These are phyloP conservation scores for Camelina hispida DNA, from an alignment of 345 rosid genomes.

Conservation along the genomic window DNA sequence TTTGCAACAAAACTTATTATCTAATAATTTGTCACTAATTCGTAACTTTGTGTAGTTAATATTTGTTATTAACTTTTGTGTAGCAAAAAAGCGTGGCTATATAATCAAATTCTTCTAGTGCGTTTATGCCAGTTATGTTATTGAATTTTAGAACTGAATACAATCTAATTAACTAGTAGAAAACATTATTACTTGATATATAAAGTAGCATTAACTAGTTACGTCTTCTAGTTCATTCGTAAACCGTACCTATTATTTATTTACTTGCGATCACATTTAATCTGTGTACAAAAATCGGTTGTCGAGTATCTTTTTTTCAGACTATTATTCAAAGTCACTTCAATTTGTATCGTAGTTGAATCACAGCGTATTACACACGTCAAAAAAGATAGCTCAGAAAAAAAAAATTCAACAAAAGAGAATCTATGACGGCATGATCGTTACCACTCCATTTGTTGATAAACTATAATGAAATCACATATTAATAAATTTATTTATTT, in stretches of 20 bases:
- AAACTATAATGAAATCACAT: conserved; percentile 20
- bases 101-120: no score
- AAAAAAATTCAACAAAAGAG: conserved; percentile 18
- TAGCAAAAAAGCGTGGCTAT: no score
- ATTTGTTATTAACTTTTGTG: no score
- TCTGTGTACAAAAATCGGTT: background rate
- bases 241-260: background rate
- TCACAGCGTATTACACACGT: conserved; percentile 12
- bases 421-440: conserved; percentile 30
- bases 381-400: conserved; percentile 13
- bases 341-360: background rate
- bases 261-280: background rate
- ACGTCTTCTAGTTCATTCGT: background rate
- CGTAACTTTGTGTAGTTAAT: no score
- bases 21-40: no score
- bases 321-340: background rate
- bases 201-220: background rate
- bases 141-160: background rate
- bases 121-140: conserved; percentile 11
- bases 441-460: conserved; percentile 36
- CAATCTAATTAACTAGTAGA: background rate
- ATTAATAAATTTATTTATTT: conserved; percentile 1
- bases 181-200: background rate
- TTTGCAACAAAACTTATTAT: no score
- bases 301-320: background rate